Conservation (phyloP, 2,329 filamentous ascomycete species). For the Alternaria brassicae region DNA sequence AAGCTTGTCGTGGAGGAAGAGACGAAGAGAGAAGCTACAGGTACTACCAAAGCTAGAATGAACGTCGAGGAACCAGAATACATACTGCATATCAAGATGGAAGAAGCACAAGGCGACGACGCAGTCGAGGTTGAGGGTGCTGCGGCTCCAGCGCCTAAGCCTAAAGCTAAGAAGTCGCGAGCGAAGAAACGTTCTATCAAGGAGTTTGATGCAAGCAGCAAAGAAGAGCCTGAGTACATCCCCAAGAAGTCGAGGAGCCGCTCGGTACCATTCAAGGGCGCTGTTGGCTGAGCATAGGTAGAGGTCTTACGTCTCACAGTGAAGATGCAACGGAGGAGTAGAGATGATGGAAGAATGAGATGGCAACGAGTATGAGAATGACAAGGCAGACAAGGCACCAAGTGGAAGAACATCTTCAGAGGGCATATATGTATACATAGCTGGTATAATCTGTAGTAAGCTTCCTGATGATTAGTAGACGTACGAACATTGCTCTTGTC, state of each 20-base stretch:
- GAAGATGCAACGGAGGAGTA: background rate
- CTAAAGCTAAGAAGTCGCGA: background rate
- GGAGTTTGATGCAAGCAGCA: conserved; percentile 5
- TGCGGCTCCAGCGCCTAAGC: background rate
- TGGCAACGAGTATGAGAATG: background rate
- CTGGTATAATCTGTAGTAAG: background rate
- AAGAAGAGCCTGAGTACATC: conserved; percentile 17
- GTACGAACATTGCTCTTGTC: background rate
- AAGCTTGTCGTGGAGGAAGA: conserved; percentile 32
- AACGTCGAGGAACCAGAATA: background rate
- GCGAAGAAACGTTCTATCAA: conserved; percentile 20
- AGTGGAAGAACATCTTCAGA: background rate
- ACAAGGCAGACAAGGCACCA: background rate
- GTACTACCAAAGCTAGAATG: background rate
- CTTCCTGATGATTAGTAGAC: background rate
- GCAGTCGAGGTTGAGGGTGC: background rate
- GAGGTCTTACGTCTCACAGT: background rate
- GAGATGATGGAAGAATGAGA: background rate
- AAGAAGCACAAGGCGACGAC: background rate
- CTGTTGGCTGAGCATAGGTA: background rate
- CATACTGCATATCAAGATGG: background rate
- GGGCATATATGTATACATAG: background rate
- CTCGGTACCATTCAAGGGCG: background rate
- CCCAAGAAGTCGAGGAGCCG: conserved; percentile 25
- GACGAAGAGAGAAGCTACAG: background rate